These are phyloP conservation scores for Calonectria pseudoreteaudii DNA, from an alignment of 2,329 filamentous ascomycete genomes.

Conservation along the genomic window DNA sequence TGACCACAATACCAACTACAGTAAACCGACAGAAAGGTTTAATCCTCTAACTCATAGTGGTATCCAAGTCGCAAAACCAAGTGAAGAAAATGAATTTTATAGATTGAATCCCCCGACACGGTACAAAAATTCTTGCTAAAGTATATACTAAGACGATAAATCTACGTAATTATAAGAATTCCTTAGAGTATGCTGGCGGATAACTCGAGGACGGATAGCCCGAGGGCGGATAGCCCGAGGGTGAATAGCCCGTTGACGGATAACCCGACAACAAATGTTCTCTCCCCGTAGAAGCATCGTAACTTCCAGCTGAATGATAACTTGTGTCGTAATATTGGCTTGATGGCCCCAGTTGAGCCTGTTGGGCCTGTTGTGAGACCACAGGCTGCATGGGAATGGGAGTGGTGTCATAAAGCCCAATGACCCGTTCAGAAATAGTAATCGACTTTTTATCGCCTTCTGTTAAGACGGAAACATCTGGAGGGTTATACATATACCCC, in stretches of 20 bases:
- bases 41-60: neutral
- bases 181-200: neutral
- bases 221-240: neutral
- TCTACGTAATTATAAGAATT: neutral
- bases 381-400: neutral
- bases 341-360: no score
- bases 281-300: neutral
- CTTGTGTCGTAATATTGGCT: neutral
- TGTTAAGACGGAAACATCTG: neutral
- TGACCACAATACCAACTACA: no score
- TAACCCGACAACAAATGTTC: neutral
- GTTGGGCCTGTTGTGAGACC: neutral
- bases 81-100: neutral
- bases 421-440: neutral
- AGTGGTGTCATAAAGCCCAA: neutral
- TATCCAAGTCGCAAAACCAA: neutral
- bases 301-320: neutral
- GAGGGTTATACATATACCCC: neutral
- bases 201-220: neutral
- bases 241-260: neutral
- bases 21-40: neutral
- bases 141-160: neutral
- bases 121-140: neutral
- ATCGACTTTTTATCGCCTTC: neutral
- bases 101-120: accelerated